Conservation (phyloP, 306 rosid species). For the Vigna unguiculata region DNA sequence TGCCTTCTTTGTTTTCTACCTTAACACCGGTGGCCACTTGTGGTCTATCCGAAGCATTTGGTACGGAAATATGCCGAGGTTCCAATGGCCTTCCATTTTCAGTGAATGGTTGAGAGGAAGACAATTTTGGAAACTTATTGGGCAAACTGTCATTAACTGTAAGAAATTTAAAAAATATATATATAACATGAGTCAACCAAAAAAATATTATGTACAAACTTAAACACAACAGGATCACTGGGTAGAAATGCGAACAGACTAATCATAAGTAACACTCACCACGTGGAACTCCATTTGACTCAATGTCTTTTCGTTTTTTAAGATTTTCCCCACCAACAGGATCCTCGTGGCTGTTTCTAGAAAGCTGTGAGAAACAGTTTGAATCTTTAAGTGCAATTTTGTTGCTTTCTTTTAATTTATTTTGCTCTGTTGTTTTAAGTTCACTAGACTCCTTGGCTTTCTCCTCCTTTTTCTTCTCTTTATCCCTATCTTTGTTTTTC, state of each 20-base stretch:
- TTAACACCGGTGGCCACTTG: slow-evolving; percentile 52
- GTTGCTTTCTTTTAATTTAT: slow-evolving; percentile 59
- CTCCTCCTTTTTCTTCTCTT: slow-evolving; percentile 66
- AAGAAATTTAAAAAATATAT: slow-evolving; percentile 22
- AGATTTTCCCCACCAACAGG: slow-evolving; percentile 59
- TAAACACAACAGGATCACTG: slow-evolving; percentile 15
- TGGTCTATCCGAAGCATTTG: slow-evolving; percentile 48
- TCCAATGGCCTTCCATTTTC: slow-evolving; percentile 78
- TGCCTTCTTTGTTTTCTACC: slow-evolving; percentile 56
- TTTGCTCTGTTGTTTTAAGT: slow-evolving; percentile 42
- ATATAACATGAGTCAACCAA: neutral
- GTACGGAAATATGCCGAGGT: slow-evolving; percentile 57
- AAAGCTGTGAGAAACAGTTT: slow-evolving; percentile 51
- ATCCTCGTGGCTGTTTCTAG: slow-evolving; percentile 48
- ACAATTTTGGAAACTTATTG: slow-evolving; percentile 57
- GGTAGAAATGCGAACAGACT: slow-evolving; percentile 36
- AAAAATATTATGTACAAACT: neutral
- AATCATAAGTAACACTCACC: slow-evolving; percentile 66
- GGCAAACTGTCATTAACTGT: slow-evolving; percentile 72
- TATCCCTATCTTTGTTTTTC: slow-evolving; percentile 69
- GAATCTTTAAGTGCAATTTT: slow-evolving; percentile 48
- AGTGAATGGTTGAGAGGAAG: slow-evolving; percentile 50
- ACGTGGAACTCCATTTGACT: slow-evolving; percentile 71
- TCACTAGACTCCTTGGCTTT: slow-evolving; percentile 48
- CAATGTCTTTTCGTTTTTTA: slow-evolving; percentile 76